Base-by-base conservation (phyloP, 352 stramenopile genomes). In the Globisporangium middletonii region DNA sequence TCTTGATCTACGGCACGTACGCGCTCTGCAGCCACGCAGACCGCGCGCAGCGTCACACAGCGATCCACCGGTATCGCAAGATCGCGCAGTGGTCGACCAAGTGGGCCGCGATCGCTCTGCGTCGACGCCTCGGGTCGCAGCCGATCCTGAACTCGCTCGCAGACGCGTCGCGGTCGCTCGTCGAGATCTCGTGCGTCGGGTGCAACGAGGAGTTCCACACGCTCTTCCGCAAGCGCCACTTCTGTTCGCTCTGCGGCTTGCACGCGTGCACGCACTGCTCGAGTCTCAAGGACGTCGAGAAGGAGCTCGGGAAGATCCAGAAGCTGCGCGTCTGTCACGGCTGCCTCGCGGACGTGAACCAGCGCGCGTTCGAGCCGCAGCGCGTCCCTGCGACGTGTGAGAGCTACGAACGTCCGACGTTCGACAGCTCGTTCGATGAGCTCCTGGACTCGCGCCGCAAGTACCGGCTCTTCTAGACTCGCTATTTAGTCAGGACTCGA, bases 1-100 rank as follows among this genome's bases (percentile, higher is more conserved):
- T 73, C 35, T 44, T 71, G 30, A 35, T 60, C 27, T 60, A 71
- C 50, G 59, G 62, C 1, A 38, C 58, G 18, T 63, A 63, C 26
- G 30, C 43, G 27, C 33, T 44, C 13, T 18, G 46, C 13, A 38
- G 41, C 11, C 49, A 27, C 1, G 50, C 41, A 12, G 50, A 57
- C 23, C 57, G 48, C 23, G 30, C 49, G 12, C 41, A 57, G 23
- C 58, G 58, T 26, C 42, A 63, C 35, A 41, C 58, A 16, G 58
- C 44, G 51, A 63, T 42, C 51, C 50, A 63, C 26, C 43, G 51
- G 19, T 42, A 54, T 44, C 58, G 51, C 58, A 63, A 63, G 44
- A 26, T 63, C 16, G 58, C 51, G 1, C 58, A 58, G 23, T 18
- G 59, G 23, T 63, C 58, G 23, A 63, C 58, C 50, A 63, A 63